A percentile compares a stretch with the other conserved stretches of the same genome.
phyloP scores from a whole-genome alignment of 805 yeast species.

The Blastobotrys terrestris region DNA sequence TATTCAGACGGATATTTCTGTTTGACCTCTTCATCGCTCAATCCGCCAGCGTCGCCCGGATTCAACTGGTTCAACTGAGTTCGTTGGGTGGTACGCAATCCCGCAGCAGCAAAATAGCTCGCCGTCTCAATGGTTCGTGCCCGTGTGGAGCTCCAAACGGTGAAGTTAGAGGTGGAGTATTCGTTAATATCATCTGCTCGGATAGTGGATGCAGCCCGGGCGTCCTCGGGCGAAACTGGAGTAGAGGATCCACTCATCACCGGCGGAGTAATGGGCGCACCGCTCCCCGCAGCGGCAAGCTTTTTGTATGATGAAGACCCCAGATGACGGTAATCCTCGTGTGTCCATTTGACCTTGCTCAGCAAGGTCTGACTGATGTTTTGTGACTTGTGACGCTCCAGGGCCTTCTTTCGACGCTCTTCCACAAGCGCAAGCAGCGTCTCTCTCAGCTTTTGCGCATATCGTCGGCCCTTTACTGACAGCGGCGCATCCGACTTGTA shows the following conservation, averaged over 20 bases:
- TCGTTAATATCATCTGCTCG: constrained; percentile 41
- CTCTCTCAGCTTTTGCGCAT: constrained; percentile 57
- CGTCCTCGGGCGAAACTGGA: constrained; percentile 19
- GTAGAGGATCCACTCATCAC: constrained; percentile 27
- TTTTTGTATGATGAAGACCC: not conserved
- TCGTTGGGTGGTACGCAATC: constrained; percentile 64
- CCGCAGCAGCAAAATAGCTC: constrained; percentile 50
- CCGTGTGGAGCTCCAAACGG: constrained; percentile 95
- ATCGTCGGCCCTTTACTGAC: constrained; percentile 49
- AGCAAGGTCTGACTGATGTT: constrained; percentile 3
- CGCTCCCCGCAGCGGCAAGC: not conserved
- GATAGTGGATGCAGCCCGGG: constrained; percentile 20
- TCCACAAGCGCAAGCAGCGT: constrained; percentile 42
- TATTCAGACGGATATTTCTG: constrained; percentile 63
- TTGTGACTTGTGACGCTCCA: not conserved
- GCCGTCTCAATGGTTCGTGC: constrained; percentile 79
- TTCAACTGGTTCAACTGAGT: constrained; percentile 81
- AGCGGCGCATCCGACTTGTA: constrained; percentile 69
- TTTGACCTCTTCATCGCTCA: constrained; percentile 55
- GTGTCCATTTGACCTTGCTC: not conserved
- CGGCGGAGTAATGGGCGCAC: constrained; percentile 16
- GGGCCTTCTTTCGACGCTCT: constrained; percentile 9
- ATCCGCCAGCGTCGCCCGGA: constrained; percentile 79
- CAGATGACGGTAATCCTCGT: not conserved
- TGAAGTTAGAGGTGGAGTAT: constrained; percentile 52